These are phyloP conservation scores for Cercospora brassicicola DNA, from an alignment of 2,329 filamentous ascomycete genomes.

Conservation along the genomic window DNA sequence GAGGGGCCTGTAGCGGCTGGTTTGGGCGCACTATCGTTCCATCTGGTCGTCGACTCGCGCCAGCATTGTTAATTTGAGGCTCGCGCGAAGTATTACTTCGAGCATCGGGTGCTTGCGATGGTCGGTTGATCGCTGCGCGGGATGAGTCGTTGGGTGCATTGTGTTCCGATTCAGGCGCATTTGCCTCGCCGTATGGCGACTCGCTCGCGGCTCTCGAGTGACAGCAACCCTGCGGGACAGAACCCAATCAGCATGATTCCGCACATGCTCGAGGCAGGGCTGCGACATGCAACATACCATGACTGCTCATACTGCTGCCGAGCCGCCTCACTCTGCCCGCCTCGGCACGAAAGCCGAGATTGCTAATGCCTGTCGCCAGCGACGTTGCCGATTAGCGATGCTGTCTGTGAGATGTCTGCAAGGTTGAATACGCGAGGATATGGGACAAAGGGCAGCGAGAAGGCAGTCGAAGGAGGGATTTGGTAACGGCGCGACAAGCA, in stretches of 20 bases:
- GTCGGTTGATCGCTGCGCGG: slow-evolving; percentile 8
- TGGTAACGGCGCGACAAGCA: background rate
- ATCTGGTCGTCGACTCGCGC: slow-evolving; percentile 9
- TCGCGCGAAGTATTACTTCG: background rate
- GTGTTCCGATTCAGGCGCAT: background rate
- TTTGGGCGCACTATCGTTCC: slow-evolving; percentile 29
- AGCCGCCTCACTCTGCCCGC: background rate
- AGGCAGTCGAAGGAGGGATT: background rate
- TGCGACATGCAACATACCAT: background rate
- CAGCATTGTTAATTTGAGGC: background rate
- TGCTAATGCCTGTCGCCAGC: background rate
- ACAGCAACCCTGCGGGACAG: slow-evolving; percentile 19
- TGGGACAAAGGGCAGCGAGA: background rate
- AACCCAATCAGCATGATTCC: slow-evolving; percentile 9
- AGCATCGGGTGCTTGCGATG: slow-evolving; percentile 1
- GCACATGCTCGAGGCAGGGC: background rate
- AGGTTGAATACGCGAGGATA: background rate
- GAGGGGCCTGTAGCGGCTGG: slow-evolving; percentile 31
- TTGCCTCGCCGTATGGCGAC: slow-evolving; percentile 6
- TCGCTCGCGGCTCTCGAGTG: slow-evolving; percentile 16
- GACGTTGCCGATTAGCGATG: slow-evolving; percentile 1
- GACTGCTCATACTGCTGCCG: slow-evolving; percentile 4
- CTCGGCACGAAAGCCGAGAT: background rate
- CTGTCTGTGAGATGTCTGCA: background rate
- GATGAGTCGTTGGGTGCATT: slow-evolving; percentile 15